phyloP scores from a whole-genome alignment of 116 monocot genomes.

The Iris pallida region DNA sequence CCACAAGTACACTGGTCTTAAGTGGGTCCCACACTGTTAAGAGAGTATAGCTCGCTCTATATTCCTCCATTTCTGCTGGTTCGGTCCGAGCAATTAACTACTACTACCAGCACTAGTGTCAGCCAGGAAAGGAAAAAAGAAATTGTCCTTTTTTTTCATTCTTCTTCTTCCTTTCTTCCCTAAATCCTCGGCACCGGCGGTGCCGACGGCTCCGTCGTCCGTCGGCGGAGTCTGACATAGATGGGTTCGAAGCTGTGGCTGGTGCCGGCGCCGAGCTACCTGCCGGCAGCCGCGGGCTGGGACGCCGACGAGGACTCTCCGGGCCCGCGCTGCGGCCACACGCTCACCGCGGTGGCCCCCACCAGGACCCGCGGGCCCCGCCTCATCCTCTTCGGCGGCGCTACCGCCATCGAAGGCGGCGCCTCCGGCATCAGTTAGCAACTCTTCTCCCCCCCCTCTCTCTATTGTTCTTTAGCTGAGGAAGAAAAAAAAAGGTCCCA shows the following conservation, averaged over 20 bases:
- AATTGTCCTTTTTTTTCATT: too few relatives aligned
- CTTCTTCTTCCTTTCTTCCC: too few relatives aligned
- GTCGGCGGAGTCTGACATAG: constrained; percentile 2
- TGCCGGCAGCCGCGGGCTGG: constrained; percentile 42
- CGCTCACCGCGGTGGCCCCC: constrained; percentile 72
- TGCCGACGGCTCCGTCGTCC: not conserved
- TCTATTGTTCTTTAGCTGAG: not conserved
- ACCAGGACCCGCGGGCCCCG: constrained; percentile 81
- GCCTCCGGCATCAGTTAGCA: constrained; percentile 57
- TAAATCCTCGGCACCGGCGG: not conserved
- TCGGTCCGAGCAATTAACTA: too few relatives aligned
- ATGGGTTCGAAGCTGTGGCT: constrained; percentile 68
- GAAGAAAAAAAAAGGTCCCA: too few relatives aligned
- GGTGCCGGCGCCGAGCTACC: constrained; percentile 62
- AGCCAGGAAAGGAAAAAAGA: too few relatives aligned
- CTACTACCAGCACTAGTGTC: too few relatives aligned
- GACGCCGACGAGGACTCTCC: constrained; percentile 68
- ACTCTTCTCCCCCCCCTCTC: not conserved
- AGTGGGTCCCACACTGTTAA: too few relatives aligned
- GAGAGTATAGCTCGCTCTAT: too few relatives aligned
- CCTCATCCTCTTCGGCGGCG: constrained; percentile 91
- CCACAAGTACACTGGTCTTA: too few relatives aligned
- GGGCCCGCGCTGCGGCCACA: constrained; percentile 80
- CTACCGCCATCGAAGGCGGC: constrained; percentile 82
- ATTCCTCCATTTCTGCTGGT: too few relatives aligned